A percentile compares a stretch with the other conserved stretches of the same genome.
Evolutionary conservation across 2,329 filamentous ascomycete genomes (phyloP).

Genomic region (Fusarium sp.): DNA sequence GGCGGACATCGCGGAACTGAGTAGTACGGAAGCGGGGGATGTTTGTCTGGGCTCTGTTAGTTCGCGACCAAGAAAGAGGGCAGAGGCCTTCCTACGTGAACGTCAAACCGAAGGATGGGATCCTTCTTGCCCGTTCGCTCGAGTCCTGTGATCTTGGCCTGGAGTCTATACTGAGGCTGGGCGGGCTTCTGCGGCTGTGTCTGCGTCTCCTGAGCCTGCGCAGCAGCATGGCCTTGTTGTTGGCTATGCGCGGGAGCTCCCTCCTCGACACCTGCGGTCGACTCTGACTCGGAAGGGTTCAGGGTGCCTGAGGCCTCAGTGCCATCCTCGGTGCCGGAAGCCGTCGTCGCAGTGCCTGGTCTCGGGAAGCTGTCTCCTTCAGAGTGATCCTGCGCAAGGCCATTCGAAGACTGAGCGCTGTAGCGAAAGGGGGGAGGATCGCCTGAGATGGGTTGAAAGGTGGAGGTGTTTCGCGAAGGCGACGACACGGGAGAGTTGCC

Average conservation of each 20-base stretch:
- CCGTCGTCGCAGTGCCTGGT: conserved; percentile 61
- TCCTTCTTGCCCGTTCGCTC: conserved; percentile 97
- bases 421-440: conserved; percentile 60
- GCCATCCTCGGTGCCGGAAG: conserved; percentile 57
- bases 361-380: conserved; percentile 57
- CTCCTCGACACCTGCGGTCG: conserved; percentile 31
- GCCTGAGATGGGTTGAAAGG: conserved; percentile 56
- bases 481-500: conserved; percentile 65
- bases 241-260: conserved; percentile 38
- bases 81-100: conserved; percentile 74
- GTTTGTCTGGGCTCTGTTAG: conserved; percentile 78
- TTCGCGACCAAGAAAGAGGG: not conserved
- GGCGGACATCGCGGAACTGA: conserved; percentile 96
- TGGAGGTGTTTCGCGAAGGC: conserved; percentile 59
- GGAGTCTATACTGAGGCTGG: conserved; percentile 83
- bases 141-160: conserved; percentile 93
- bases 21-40: conserved; percentile 98
- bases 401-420: conserved; percentile 58
- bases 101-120: conserved; percentile 92
- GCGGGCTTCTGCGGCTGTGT: conserved; percentile 71
- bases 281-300: conserved; percentile 33
- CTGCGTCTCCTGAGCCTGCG: conserved; percentile 54
- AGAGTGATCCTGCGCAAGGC: conserved; percentile 51
- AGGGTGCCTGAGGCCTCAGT: conserved; percentile 50
- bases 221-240: conserved; percentile 44